A percentile compares a stretch with the other conserved stretches of the same genome.
Conservation (phyloP, 805 yeast species). For the Saccharomycopsis sp. region DNA sequence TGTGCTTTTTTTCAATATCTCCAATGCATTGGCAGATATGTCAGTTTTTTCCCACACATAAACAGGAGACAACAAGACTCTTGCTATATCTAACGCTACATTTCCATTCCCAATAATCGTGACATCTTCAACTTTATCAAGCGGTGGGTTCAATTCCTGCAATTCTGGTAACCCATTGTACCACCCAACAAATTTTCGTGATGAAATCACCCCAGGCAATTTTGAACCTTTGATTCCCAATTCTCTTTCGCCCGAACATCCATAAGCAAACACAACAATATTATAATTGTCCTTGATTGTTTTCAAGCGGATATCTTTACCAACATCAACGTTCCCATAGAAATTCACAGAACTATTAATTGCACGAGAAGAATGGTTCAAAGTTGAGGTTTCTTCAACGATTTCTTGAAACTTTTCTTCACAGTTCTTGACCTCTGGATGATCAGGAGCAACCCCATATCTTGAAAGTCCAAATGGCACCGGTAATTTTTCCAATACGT, state of each 20-base stretch:
- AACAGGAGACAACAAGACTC: constrained; percentile 50
- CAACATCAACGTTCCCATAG: constrained; percentile 67
- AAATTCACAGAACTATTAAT: constrained; percentile 40
- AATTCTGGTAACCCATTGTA: constrained; percentile 82
- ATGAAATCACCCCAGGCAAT: constrained; percentile 60
- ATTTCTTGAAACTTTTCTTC: constrained; percentile 58
- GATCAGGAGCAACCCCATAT: constrained; percentile 99
- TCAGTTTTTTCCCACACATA: constrained; percentile 62
- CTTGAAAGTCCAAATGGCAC: constrained; percentile 89
- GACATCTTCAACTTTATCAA: constrained; percentile 55
- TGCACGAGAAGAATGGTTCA: constrained; percentile 25
- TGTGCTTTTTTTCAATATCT: constrained; percentile 40
- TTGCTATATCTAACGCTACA: constrained; percentile 86
- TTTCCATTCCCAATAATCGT: constrained; percentile 94
- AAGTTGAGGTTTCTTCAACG: constrained; percentile 24
- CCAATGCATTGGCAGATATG: constrained; percentile 55
- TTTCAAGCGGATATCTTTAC: constrained; percentile 48
- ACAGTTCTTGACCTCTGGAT: constrained; percentile 90
- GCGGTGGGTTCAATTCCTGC: constrained; percentile 44
- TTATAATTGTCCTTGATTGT: constrained; percentile 54
- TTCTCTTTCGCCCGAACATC: constrained; percentile 55
- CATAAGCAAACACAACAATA: constrained; percentile 75
- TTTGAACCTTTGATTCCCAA: constrained; percentile 52
- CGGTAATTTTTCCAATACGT: constrained; percentile 68
- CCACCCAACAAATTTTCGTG: constrained; percentile 91